These are phyloP conservation scores for Phycomyces nitens DNA, from an alignment of 192 early-diverging fungal genomes.

Conservation along the genomic window DNA sequence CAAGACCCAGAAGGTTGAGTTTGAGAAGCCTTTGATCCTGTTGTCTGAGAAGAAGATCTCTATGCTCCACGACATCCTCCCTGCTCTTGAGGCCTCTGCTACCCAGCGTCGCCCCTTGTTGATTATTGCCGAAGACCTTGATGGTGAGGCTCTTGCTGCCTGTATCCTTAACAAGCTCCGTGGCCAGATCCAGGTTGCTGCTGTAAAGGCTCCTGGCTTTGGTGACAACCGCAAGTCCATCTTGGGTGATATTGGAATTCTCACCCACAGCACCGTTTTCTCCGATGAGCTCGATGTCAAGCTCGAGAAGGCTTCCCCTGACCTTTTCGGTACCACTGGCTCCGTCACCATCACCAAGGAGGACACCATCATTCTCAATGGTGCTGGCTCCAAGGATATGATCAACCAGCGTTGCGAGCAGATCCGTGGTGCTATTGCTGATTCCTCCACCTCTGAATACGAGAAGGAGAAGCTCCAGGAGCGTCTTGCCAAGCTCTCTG, in stretches of 20 bases:
- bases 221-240: slow-evolving; percentile 99
- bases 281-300: slow-evolving; percentile 95
- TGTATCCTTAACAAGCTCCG: slow-evolving; percentile 99
- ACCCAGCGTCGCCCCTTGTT: slow-evolving; percentile 93
- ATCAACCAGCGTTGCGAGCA: slow-evolving; percentile 95
- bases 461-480: slow-evolving; percentile 99
- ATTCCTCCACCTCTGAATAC: slow-evolving; percentile 79
- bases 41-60: slow-evolving; percentile 99
- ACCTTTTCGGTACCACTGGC: slow-evolving; percentile 87
- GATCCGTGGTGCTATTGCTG: slow-evolving; percentile 87
- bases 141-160: slow-evolving; percentile 98
- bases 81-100: slow-evolving; percentile 92
- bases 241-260: slow-evolving; percentile 92
- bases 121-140: slow-evolving; percentile 97
- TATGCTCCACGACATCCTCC: slow-evolving; percentile 91
- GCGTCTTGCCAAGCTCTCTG: slow-evolving; percentile 95
- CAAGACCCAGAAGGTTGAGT: slow-evolving; percentile 98
- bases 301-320: slow-evolving; percentile 90
- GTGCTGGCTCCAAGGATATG: slow-evolving; percentile 85
- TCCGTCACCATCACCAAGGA: slow-evolving; percentile 96
- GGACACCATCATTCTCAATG: slow-evolving; percentile 97
- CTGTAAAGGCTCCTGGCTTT: slow-evolving; percentile 99
- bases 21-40: slow-evolving; percentile 98
- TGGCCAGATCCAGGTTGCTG: slow-evolving; percentile 93
- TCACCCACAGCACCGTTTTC: slow-evolving; percentile 97